Base-by-base conservation (phyloP, 345 rosid species). In the Rhodamnia argentea region DNA sequence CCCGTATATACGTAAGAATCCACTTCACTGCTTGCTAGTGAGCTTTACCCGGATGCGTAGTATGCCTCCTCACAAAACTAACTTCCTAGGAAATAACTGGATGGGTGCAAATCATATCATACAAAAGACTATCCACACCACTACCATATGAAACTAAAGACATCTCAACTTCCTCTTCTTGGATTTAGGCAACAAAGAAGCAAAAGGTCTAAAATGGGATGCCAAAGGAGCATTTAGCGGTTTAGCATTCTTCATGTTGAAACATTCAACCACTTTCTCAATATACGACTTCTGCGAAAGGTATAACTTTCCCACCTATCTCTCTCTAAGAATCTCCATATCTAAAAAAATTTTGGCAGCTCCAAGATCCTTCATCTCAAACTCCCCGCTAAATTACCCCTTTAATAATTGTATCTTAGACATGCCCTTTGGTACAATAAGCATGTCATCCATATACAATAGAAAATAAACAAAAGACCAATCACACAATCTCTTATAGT, bases 81-180 rank as follows among this genome's bases (percentile, higher is more conserved):
- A 58, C 3, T 26, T 0, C 29, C 1, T 58, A 0, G 13, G 29
- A 26, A 58, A 26, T 58, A 26, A 26, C 5, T 12, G 16, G 64
- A 26, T 13, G 15, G 12, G 32, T 58, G 8, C 84, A 52, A 47
- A 82, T 14, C n/a, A 58, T 58, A 58, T 12, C 64, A 4, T 58
- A 26, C 7, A 58, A 10, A 29, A 58, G 7, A 58, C 29, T 12
- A 58, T 15, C n/a, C 7, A 26, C 14, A 26, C 0, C 29, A 58
- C 29, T 26, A 58, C 7, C 23, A 58, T 58, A 58, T 26, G 29
- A 14, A 58, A 27, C 4, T 58, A 15, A 1, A 58, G 24, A 76
- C 83, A 22, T 76, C 40, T 26, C 83, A 2, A 14, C 6, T 13
- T 76, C 15, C 14, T 42, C 83, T 37, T 20, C 27, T 76, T 76